Base-by-base conservation (phyloP, 192 early-diverging fungal species). In the Linnemannia exigua region DNA sequence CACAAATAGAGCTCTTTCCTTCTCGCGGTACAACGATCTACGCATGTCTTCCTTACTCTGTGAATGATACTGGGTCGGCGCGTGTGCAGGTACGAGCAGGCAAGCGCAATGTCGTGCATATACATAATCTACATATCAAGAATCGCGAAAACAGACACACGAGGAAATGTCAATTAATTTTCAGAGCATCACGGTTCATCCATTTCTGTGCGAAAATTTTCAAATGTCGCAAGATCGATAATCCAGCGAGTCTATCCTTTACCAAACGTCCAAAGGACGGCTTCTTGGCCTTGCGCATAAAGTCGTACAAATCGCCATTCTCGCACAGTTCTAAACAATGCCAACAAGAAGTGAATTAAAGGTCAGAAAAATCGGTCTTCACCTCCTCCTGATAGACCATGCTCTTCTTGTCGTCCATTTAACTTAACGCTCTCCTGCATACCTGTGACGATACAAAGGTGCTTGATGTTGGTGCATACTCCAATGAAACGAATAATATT, bases 101-200 rank as follows among this genome's bases (percentile, higher is more conserved):
- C 95, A 51, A 95, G 81, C 20, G 95, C 92, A 89, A 95, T 94
- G 67, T 95, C 94, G 74, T 95, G 94, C 95, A 95, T 95, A 37
- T 91, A 94, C 92, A 92, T 94, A 58, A 94, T 92, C 90, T 90
- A 72, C 37, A 11, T 28, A 22, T 17, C 37, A 14, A 33, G 51
- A 73, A 35, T 2, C 19, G 68, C 5, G n/a, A 28, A 19, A 80
- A 22, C 28, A 46, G 28, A 58, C 6, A 1, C n/a, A 33, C 46
- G 48, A 8, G 48, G 46, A 28, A 47, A 70, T n/a, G 0, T 0
- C 6, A 14, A 20, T n/a, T n/a, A 44, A 9, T 44, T 44, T 6
- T 44, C 9, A 6, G 41, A 44, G 5, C 41, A n/a, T n/a, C n/a
- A n/a, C n/a, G n/a, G n/a, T n/a, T n/a, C n/a, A n/a, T n/a, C n/a